Evolutionary conservation across 164 flowering plant genomes (phyloP).

Genomic region (Vitis rotundifolia): DNA sequence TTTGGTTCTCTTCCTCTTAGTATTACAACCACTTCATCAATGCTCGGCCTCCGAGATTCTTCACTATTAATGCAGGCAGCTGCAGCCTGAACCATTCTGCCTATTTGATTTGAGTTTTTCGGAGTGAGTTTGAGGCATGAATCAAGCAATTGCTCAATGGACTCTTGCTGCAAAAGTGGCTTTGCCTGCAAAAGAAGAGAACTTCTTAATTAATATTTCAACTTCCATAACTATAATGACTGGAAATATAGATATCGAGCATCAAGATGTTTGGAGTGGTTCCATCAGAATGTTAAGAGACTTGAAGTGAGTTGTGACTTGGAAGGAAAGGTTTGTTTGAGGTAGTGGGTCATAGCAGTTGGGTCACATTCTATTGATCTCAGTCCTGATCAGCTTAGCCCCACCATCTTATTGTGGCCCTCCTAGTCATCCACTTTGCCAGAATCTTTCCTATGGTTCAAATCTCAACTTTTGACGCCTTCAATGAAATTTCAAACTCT

Average conservation of each 20-base stretch:
- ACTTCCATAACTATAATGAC: background rate
- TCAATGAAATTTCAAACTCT: too few species aligned
- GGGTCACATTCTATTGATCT: too few species aligned
- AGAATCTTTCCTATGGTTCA: too few species aligned
- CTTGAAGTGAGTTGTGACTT: background rate
- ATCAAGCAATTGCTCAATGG: constrained; percentile 56
- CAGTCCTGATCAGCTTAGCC: too few species aligned
- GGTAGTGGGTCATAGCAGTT: too few species aligned
- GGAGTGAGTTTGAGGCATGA: constrained; percentile 43
- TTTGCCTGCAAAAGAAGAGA: constrained; percentile 58
- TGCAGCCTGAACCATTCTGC: constrained; percentile 67
- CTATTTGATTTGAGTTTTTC: constrained; percentile 41
- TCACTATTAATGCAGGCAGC: constrained; percentile 65
- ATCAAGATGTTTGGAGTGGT: too few species aligned
- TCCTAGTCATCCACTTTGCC: too few species aligned
- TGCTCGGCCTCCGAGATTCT: constrained; percentile 68
- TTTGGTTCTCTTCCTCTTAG: constrained; percentile 49
- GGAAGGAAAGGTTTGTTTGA: too few species aligned
- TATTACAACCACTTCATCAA: constrained; percentile 50
- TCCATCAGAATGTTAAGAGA: background rate
- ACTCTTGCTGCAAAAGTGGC: constrained; percentile 60
- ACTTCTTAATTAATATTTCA: background rate
- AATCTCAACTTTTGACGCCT: too few species aligned
- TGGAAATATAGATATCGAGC: too few species aligned
- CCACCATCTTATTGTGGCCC: too few species aligned